Conservation (phyloP, 2,329 filamentous ascomycete species). For the Microdochium nivale region DNA sequence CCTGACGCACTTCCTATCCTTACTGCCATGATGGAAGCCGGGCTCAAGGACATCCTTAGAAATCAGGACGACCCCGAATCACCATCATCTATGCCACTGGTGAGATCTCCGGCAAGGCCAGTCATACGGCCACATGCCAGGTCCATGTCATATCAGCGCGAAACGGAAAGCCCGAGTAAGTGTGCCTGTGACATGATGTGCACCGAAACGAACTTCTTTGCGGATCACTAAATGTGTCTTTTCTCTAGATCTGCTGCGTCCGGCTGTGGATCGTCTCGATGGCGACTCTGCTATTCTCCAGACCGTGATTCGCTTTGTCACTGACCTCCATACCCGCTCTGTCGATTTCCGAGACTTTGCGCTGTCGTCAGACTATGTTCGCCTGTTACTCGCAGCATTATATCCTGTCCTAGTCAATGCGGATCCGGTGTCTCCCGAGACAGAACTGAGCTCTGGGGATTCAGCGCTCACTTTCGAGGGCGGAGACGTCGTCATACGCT, state of each 20-base stretch:
- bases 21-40: constrained; percentile 78
- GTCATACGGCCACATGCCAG: constrained; percentile 35
- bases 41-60: constrained; percentile 61
- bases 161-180: constrained; percentile 46
- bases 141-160: constrained; percentile 59
- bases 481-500: constrained; percentile 74
- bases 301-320: constrained; percentile 69
- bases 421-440: constrained; percentile 73
- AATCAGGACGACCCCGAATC: constrained; percentile 53
- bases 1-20: constrained; percentile 75
- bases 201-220: neutral
- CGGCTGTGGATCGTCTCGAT: constrained; percentile 36
- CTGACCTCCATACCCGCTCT: constrained; percentile 70
- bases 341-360: constrained; percentile 76
- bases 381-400: constrained; percentile 68
- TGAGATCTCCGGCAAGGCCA: neutral
- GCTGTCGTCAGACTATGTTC: constrained; percentile 69
- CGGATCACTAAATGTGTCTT: neutral
- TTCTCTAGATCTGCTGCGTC: constrained; percentile 6
- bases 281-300: constrained; percentile 61
- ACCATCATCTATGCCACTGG: constrained; percentile 19
- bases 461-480: constrained; percentile 78
- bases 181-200: constrained; percentile 13
- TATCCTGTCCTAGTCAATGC: constrained; percentile 86
- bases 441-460: constrained; percentile 77